These are phyloP conservation scores for Fraxinus paxiana DNA, from an alignment of 305 asterid species.

Conservation along the genomic window DNA sequence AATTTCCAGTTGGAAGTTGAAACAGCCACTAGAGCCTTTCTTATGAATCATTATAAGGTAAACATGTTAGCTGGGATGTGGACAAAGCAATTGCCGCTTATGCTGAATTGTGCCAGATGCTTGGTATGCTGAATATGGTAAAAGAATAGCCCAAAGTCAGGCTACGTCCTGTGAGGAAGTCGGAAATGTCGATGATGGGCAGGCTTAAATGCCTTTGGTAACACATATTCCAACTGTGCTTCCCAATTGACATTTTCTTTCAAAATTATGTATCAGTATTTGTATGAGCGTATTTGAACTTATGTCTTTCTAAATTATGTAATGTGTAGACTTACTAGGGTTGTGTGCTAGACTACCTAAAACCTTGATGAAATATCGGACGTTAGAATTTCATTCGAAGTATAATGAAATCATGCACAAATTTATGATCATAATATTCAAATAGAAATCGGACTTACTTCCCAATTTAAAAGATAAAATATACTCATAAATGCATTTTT, in stretches of 20 bases:
- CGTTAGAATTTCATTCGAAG: background rate
- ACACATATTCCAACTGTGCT: background rate
- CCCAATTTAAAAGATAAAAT: background rate
- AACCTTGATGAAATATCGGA: background rate
- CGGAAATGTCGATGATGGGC: background rate
- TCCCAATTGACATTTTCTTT: background rate
- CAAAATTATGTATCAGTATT: background rate
- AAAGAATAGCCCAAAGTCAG: background rate
- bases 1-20: background rate
- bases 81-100: background rate
- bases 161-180: background rate
- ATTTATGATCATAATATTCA: background rate
- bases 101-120: background rate
- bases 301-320: background rate
- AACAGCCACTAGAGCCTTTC: background rate
- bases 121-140: background rate
- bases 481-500: background rate
- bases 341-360: background rate
- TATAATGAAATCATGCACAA: background rate
- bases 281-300: background rate
- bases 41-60: background rate
- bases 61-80: background rate
- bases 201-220: background rate
- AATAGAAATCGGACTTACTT: background rate
- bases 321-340: background rate